Evolutionary conservation across 805 yeast genomes (phyloP), one percentile per base, ranked within the genome.

Genomic region (Lachancea cidri): DNA sequence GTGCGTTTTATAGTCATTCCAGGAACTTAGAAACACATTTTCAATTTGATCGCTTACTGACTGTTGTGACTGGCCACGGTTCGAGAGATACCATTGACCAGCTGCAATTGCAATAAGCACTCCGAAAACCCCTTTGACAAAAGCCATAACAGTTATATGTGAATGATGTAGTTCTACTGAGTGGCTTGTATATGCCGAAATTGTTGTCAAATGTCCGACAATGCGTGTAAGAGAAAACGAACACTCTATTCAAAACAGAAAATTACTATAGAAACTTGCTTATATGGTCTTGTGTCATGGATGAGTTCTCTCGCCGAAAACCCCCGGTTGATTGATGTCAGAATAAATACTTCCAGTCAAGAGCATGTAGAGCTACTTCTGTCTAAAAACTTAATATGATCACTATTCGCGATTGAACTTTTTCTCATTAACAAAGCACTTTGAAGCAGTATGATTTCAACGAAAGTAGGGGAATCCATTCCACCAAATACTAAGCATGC

Each of bases 401-500:
- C n/a, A n/a, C n/a, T n/a, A n/a, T n/a, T n/a, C n/a, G n/a, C 27
- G 11, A 22, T 11, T 22, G 9, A 22, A 22, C 27, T 22, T 22
- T 22, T 22, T 22, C 27, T 7, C 27, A 22, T 22, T 22, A 7
- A 22, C 27, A 22, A 22, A 22, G 27, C 11, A 11, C 33, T 6
- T 7, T 29, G 17, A 29, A 29, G 33, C 29, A 29, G 9, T 11
- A 49, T 46, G 49, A 44, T 49, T 19, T 47, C 49, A 17, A 43
- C 50, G 15, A 67, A 55, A 31, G 74, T 87, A 14, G 97, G 97
- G 3, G 83, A 76, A 14, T 78, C 96, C 1, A 89, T 93, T 44
- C 97, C 98, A 2, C 82, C 85, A 45, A 81, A 86, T 59, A 83
- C 94, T 0, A 80, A 83, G 2, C 98, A 93, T 62, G 96, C 97